Evolutionary conservation across 306 rosid species (phyloP).

Genomic region (Cucurbita maxima): DNA sequence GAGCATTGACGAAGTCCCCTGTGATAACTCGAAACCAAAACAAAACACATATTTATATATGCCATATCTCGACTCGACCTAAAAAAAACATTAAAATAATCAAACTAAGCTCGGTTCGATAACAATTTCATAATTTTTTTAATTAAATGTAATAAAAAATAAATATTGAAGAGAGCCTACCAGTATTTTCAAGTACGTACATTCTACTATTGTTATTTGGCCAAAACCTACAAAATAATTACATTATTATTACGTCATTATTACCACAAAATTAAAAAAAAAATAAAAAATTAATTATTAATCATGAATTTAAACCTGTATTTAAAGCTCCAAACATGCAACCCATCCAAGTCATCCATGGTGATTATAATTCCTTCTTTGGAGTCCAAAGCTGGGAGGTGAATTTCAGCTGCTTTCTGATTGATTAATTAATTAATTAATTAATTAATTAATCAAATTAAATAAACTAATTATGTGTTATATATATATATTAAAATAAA

Average conservation of each 20-base stretch:
- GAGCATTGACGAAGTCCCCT: slow-evolving; percentile 76
- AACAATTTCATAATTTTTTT: neutral
- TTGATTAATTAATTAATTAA: neutral
- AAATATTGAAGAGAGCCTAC: slow-evolving; percentile 20
- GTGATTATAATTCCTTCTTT: slow-evolving; percentile 66
- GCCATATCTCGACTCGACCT: neutral
- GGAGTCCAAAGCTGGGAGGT: slow-evolving; percentile 66
- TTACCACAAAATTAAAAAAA: neutral
- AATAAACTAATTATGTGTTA: neutral
- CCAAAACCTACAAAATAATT: slow-evolving; percentile 53
- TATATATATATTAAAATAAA: neutral
- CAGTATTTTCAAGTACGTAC: slow-evolving; percentile 95
- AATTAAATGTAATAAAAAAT: no score
- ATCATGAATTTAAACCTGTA: slow-evolving; percentile 32
- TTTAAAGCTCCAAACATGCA: slow-evolving; percentile 85
- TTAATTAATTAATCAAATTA: neutral
- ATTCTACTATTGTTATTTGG: slow-evolving; percentile 92
- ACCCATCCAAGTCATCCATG: slow-evolving; percentile 86
- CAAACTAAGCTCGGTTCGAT: neutral
- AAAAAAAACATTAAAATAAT: no score
- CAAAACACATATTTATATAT: neutral
- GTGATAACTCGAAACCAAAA: slow-evolving; percentile 1
- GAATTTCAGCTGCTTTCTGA: slow-evolving; percentile 87
- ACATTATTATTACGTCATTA: neutral
- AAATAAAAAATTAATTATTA: neutral